A percentile compares a stretch with the other conserved stretches of the same genome.
Evolutionary conservation across 331 rosid genomes (phyloP).

Genomic region (Stylosanthes scabra): DNA sequence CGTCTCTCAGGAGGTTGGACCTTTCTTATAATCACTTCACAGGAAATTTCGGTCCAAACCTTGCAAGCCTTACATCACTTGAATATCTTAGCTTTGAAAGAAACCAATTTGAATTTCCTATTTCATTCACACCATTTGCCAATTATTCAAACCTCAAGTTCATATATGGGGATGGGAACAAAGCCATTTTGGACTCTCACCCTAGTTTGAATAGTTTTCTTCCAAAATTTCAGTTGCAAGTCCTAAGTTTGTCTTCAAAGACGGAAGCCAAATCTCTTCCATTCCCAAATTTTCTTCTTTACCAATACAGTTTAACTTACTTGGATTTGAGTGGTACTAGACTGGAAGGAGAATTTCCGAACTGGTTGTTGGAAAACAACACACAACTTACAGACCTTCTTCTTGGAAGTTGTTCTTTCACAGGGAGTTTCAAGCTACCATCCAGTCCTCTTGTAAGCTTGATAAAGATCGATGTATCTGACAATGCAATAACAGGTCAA

Average conservation of each 20-base stretch:
- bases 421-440: conserved; percentile 16
- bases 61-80: conserved; percentile 35
- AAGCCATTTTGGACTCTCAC: neutral
- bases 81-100: neutral
- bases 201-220: neutral
- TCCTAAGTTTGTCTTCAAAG: conserved; percentile 17
- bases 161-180: conserved; percentile 22
- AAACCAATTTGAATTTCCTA: conserved; percentile 37
- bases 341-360: conserved; percentile 26
- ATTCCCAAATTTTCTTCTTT: conserved; percentile 27
- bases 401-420: conserved; percentile 27
- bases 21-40: conserved; percentile 8
- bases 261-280: neutral
- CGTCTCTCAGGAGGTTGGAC: conserved; percentile 11
- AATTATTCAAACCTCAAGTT: conserved; percentile 38
- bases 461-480: neutral
- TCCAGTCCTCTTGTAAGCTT: neutral
- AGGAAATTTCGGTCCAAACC: neutral
- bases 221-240: conserved; percentile 39
- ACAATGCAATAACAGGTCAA: conserved; percentile 34
- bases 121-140: conserved; percentile 8
- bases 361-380: conserved; percentile 38
- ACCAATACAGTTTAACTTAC: neutral
- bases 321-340: conserved; percentile 12
- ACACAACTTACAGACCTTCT: neutral